Evolutionary conservation across 495 filamentous ascomycete species (phyloP).

Genomic region (Delitschia confertaspora): DNA sequence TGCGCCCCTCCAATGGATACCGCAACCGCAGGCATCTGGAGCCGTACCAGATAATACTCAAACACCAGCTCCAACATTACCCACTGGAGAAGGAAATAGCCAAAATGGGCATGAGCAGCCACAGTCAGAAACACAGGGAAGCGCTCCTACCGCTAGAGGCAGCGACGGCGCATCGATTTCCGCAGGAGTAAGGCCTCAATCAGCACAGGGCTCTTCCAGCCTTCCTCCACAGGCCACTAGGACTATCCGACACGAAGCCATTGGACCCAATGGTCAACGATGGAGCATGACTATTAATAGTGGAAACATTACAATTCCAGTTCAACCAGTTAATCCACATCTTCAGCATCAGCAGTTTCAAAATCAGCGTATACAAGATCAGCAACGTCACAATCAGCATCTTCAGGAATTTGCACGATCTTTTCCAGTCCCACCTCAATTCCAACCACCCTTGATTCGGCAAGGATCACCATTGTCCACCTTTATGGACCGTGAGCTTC

Average conservation of each 20-base stretch:
- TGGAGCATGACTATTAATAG: constrained; percentile 27
- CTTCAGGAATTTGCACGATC: too few species aligned
- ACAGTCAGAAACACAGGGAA: too few species aligned
- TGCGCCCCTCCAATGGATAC: neutral
- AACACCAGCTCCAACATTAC: too few species aligned
- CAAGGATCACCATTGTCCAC: too few species aligned
- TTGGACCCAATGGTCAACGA: constrained; percentile 28
- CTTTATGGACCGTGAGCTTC: constrained; percentile 1
- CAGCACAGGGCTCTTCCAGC: constrained; percentile 18
- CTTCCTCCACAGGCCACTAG: constrained; percentile 12
- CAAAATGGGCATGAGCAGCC: too few species aligned
- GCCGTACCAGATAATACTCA: too few species aligned
- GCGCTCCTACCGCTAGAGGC: too few species aligned
- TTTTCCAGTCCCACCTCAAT: too few species aligned
- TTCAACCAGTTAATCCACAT: neutral
- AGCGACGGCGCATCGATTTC: constrained; percentile 2
- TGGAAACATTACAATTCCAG: constrained; percentile 17
- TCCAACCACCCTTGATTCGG: too few species aligned
- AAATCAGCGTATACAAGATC: neutral
- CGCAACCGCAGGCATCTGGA: neutral
- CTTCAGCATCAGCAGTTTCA: constrained; percentile 2
- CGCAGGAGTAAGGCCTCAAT: constrained; percentile 11
- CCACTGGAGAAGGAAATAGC: too few species aligned
- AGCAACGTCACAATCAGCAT: too few species aligned
- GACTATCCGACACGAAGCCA: constrained; percentile 23